Conservation (phyloP, 2,329 filamentous ascomycete species). For the Pezicula carpinea region DNA sequence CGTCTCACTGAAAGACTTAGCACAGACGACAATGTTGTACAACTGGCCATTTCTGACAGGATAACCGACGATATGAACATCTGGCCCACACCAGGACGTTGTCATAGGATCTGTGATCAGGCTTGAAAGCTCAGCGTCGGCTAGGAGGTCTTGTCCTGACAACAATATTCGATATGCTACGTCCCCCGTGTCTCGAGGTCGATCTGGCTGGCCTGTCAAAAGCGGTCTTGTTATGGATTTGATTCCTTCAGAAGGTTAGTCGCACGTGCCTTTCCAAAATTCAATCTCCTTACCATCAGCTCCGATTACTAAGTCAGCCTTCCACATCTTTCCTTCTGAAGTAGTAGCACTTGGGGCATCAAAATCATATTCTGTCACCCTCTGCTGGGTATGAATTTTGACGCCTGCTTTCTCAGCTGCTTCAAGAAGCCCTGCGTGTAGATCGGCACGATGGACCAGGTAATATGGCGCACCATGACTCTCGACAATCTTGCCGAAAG, state of each 20-base stretch:
- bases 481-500: slow-evolving; percentile 19
- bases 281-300: slow-evolving; percentile 26
- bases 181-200: slow-evolving; percentile 31
- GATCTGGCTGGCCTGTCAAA: no score
- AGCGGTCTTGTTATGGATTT: slow-evolving; percentile 31
- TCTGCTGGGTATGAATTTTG: slow-evolving; percentile 18
- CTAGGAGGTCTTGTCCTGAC: slow-evolving; percentile 32
- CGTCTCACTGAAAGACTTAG: neutral
- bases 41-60: slow-evolving; percentile 35
- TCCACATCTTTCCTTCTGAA: slow-evolving; percentile 15
- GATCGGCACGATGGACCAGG: slow-evolving; percentile 32
- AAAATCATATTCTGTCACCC: slow-evolving; percentile 20
- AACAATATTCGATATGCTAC: slow-evolving; percentile 39
- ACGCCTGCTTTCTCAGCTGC: slow-evolving; percentile 25
- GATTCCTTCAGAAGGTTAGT: slow-evolving; percentile 9
- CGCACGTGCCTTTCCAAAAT: no score
- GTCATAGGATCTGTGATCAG: slow-evolving; percentile 32
- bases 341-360: slow-evolving; percentile 11
- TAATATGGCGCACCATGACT: slow-evolving; percentile 30
- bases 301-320: slow-evolving; percentile 31
- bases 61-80: slow-evolving; percentile 40
- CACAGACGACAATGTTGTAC: slow-evolving; percentile 37
- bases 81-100: slow-evolving; percentile 40
- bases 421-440: slow-evolving; percentile 28
- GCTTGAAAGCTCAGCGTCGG: slow-evolving; percentile 33